Evolutionary conservation across 2,329 filamentous ascomycete species (phyloP).

Genomic region (Reticulascus tulasneorum): DNA sequence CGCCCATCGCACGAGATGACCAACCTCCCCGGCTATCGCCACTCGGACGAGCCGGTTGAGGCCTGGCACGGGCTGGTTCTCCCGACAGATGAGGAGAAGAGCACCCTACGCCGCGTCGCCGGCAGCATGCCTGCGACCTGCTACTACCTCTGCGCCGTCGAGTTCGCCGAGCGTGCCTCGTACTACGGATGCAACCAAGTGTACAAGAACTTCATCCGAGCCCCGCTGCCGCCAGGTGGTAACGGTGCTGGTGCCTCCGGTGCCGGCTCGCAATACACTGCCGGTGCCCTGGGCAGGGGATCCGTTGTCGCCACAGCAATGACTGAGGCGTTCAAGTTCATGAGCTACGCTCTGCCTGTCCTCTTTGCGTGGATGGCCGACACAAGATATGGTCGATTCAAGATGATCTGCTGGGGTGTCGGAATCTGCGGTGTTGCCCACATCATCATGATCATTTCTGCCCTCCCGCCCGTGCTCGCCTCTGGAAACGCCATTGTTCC

Average conservation of each 20-base stretch:
- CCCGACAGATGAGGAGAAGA: slow-evolving; percentile 9
- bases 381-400: slow-evolving; percentile 65
- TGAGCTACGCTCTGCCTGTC: slow-evolving; percentile 55
- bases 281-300: slow-evolving; percentile 58
- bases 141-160: slow-evolving; percentile 56
- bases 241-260: slow-evolving; percentile 43
- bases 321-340: slow-evolving; percentile 50
- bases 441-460: slow-evolving; percentile 62
- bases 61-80: no score
- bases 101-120: slow-evolving; percentile 29
- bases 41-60: no score
- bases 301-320: slow-evolving; percentile 48
- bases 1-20: no score
- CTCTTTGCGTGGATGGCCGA: slow-evolving; percentile 58
- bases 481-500: slow-evolving; percentile 46
- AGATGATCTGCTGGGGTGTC: slow-evolving; percentile 69
- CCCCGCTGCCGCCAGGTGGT: slow-evolving; percentile 48
- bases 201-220: slow-evolving; percentile 61
- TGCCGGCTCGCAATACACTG: slow-evolving; percentile 38
- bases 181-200: slow-evolving; percentile 53
- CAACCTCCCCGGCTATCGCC: no score
- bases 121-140: slow-evolving; percentile 46
- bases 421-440: slow-evolving; percentile 64
- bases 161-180: slow-evolving; percentile 58
- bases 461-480: slow-evolving; percentile 38